Base-by-base conservation (phyloP, 768 basidiomycete genomes). In the Leccinellum luteum region DNA sequence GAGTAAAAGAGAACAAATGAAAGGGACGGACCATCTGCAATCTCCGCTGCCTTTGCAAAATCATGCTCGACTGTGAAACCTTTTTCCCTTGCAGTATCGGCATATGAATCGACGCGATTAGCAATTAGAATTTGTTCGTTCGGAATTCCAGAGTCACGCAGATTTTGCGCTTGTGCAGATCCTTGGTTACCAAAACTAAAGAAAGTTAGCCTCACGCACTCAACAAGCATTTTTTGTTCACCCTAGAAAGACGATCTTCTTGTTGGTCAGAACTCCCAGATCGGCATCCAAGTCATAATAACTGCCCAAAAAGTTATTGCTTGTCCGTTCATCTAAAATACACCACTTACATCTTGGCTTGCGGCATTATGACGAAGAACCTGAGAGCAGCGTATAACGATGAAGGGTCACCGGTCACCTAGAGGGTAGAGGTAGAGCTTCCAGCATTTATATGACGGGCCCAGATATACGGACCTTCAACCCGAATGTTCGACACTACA, bases 201-300 rank as follows among this genome's bases (percentile, higher is more conserved):
- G 19, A 31, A 55, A 43, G 28, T 51, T 38, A 57, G 35, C 48
- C n/a, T 54, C 48, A n/a, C 15, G 28, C 6, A 47, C 19, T 28
- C 27, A 27, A 35, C 23, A 45, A 38, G 23, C 6, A 32, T 15
- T 17, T 25, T 41, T 13, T 10, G 57, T 75, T 31, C 66, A 83
- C 84, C 85, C 84, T 19, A 86, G 69, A 72, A 85, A 85, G 12
- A 85, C 82, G 52, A 85, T 81, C 14, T 73, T 79, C 71, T 80
- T 85, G 60, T 70, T 73, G 28, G 74, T 70, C 48, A 85, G 69
- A 19, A 79, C 30, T 28, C 65, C 70, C 6, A 83, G 70, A 65
- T 85, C 78, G n/a, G 85, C 83, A 62, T 86, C 84, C 17, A 78
- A 67, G 66, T 86, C 85, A 68, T 86, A 82, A 66, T 85, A 85